Percentiles rank a stretch among this genome's conserved stretches.
These are phyloP conservation scores for Globisporangium sylvaticum DNA, from an alignment of 352 stramenopile genomes.

Conservation along the genomic window DNA sequence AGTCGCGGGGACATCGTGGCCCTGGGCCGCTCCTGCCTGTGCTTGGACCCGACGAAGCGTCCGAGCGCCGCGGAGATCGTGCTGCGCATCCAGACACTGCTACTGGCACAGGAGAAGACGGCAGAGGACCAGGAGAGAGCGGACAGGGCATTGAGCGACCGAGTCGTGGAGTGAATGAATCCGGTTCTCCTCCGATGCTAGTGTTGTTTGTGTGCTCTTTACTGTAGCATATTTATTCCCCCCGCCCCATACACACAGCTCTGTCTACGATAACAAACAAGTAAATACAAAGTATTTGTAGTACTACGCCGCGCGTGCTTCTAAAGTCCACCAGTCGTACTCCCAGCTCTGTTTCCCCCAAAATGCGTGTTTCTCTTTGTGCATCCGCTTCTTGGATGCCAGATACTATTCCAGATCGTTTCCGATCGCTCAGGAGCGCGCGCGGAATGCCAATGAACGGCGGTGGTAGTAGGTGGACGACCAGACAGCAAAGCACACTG, in stretches of 20 bases:
- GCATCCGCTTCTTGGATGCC: not conserved
- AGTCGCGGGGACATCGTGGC: slow-evolving; percentile 21
- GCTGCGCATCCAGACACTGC: not conserved
- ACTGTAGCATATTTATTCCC: no score
- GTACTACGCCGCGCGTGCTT: no score
- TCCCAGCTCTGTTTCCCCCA: not conserved
- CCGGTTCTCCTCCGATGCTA: no score
- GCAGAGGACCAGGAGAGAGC: not conserved
- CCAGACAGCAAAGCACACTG: not conserved
- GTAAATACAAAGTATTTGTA: no score
- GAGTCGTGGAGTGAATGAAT: not conserved
- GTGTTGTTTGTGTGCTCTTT: no score
- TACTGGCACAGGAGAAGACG: not conserved
- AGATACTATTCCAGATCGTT: not conserved
- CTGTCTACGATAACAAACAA: no score
- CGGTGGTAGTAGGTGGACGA: not conserved
- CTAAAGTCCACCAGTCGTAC: no score
- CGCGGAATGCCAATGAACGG: not conserved
- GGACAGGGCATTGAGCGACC: not conserved
- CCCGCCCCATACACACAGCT: no score
- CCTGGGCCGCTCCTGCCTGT: slow-evolving; percentile 24
- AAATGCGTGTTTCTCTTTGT: not conserved
- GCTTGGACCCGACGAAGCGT: slow-evolving; percentile 22
- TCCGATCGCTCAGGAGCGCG: not conserved
- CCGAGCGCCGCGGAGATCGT: slow-evolving; percentile 17